Evolutionary conservation across 305 asterid genomes (phyloP), one percentile per base, ranked within the genome.

Genomic region (Fraxinus platypoda): DNA sequence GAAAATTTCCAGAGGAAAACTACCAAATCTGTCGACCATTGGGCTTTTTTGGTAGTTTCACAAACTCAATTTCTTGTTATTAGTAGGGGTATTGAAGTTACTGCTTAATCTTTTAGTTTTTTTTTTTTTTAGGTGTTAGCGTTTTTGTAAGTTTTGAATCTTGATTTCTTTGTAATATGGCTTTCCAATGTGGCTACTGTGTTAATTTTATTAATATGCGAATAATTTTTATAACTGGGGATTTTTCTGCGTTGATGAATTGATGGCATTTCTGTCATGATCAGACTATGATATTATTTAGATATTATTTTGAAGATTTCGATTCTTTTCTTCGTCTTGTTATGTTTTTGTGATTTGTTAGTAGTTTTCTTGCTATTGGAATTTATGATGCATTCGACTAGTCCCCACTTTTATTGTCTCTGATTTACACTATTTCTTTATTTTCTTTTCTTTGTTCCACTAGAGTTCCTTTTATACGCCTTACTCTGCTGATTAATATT

Each of bases 21-120:
- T 70, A 81, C 64, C 19, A 78, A 81, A 62, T 76, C 76, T 38
- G 81, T 76, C 31, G 76, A 86, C 62, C 88, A 84, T 59, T 85
- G 90, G 88, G 90, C 84, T 28, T 84, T 87, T 79, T 77, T 88
- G 88, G 93, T 90, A 90, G 54, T 8, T 74, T 62, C 74, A 31
- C 7, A 7, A 41, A 34, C 21, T 9, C 74, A 15, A 25, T 28
- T 38, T 23, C 62, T 19, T 52, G 70, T 77, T 37, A 34, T 49
- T 49, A n/a, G 64, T 12, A 7, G n/a, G n/a, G 5, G 19, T 75
- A 17, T 57, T 1, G 74, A 35, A 19, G 64, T 71, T 8, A 21
- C 13, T 7, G 19, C 4, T 76, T 59, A 41, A 73, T 79, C 70
- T 30, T 19, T 28, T 25, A 46, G 73, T 72, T 43, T 57, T 30